Conservation (phyloP, 1,139 yeast species). For the Lodderomyces margitis region DNA sequence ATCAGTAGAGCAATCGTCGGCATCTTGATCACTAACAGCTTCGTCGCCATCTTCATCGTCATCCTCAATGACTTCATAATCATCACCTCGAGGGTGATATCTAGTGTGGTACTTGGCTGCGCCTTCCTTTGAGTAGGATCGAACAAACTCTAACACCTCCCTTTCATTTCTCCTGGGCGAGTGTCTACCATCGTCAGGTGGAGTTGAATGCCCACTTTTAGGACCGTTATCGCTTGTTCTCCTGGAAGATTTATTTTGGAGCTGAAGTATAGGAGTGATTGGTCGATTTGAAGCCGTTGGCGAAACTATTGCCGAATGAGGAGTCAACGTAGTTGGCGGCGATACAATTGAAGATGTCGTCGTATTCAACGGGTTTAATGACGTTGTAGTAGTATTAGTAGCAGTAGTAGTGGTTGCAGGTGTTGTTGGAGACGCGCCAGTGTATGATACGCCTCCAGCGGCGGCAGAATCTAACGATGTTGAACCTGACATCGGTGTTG, state of each 20-base stretch:
- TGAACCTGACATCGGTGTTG: not conserved
- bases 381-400: not conserved
- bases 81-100: not conserved
- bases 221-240: not conserved
- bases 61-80: not conserved
- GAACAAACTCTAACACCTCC: constrained; percentile 4
- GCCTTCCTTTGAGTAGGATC: not conserved
- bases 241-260: not conserved
- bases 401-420: constrained; percentile 2
- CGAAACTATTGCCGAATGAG: not conserved
- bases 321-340: constrained; percentile 3
- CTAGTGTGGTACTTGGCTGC: not conserved
- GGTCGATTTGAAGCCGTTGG: constrained; percentile 1
- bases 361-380: not conserved
- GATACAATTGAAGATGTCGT: not conserved
- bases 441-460: not conserved
- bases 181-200: not conserved
- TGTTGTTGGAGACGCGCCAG: not conserved
- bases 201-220: not conserved
- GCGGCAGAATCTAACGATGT: not conserved
- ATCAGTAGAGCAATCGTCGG: constrained; percentile 6
- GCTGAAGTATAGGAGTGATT: constrained; percentile 6
- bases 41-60: not conserved
- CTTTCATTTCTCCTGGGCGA: constrained; percentile 1
- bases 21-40: not conserved